A percentile compares a stretch with the other conserved stretches of the same genome.
Evolutionary conservation across 1,139 yeast species (phyloP).

Genomic region (Candida sp.): DNA sequence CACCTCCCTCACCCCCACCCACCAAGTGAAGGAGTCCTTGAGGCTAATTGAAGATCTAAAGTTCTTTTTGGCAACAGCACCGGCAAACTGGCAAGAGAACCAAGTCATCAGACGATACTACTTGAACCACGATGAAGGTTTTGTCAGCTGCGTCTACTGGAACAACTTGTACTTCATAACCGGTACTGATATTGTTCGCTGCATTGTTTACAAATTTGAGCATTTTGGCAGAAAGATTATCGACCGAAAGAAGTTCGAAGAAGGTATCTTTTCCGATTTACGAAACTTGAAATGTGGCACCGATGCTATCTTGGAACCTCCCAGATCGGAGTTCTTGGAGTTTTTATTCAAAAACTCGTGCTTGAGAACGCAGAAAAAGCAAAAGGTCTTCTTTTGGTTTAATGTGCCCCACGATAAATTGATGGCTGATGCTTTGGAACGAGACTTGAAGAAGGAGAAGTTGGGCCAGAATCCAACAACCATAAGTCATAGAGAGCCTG

Average conservation of each 20-base stretch:
- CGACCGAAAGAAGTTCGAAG: constrained; percentile 95
- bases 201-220: constrained; percentile 86
- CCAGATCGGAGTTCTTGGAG: constrained; percentile 85
- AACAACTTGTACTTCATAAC: constrained; percentile 88
- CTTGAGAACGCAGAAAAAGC: constrained; percentile 93
- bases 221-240: constrained; percentile 87
- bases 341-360: constrained; percentile 88
- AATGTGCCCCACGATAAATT: constrained; percentile 94
- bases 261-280: constrained; percentile 92
- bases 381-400: constrained; percentile 97
- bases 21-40: constrained; percentile 51
- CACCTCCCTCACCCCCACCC: constrained; percentile 1
- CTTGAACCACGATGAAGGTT: constrained; percentile 87
- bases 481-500: constrained; percentile 61
- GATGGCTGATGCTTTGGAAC: constrained; percentile 92
- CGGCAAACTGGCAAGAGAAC: constrained; percentile 91
- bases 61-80: constrained; percentile 89
- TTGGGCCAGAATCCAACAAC: constrained; percentile 64
- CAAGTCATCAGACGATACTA: constrained; percentile 89
- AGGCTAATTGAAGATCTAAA: constrained; percentile 77
- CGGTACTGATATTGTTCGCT: constrained; percentile 95
- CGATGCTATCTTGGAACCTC: constrained; percentile 89
- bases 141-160: constrained; percentile 93
- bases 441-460: constrained; percentile 85
- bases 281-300: constrained; percentile 86